Base-by-base conservation (phyloP, 1,284 basidiomycete genomes). In the Puccinia hordei region DNA sequence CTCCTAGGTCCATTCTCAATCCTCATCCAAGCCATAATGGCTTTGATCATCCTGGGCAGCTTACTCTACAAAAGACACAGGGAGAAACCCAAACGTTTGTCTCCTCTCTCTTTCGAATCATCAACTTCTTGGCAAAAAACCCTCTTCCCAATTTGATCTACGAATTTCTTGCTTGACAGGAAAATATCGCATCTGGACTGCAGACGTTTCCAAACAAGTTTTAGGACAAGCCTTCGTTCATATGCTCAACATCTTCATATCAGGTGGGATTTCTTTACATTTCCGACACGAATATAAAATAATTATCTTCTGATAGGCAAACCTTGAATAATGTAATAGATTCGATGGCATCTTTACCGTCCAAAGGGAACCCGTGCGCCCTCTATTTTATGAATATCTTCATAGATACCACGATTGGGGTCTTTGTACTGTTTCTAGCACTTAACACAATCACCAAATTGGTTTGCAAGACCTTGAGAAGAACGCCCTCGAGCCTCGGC, bases 221-320 rank as follows among this genome's bases (percentile, higher is more conserved):
- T 89, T 92, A 30, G 95, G 95, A 46, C 94, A 98, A 85, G 89
- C 93, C 86, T 93, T 95, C 83, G 90, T 98, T 4, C 96, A 98
- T 85, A 90, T 89, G 4, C 88, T 92, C 66, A 98, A 98, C 85
- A 89, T 98, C 30, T 87, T 95, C 57, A 90, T 94, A 81, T 66
- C 65, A 13, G 82, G 82, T 82, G 78, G 46, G 27, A 27, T 73
- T 19, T 55, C 46, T 61, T 38, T 27, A 30, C 33, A 30, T n/a
- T n/a, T 33, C 55, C 10, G 44, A 41, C 17, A 33, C 9, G 12
- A 15, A 15, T 49, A 19, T 13, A 12, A 65, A n/a, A 30, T 19
- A 51, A 17, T 6, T 22, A 68, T 15, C 80, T n/a, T n/a, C n/a
- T 63, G 10, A 63, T 19, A 15, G 33, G 1, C 17, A 27, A 59